Evolutionary conservation across 306 rosid species (phyloP).

Genomic region (Vachellia pachyceras): DNA sequence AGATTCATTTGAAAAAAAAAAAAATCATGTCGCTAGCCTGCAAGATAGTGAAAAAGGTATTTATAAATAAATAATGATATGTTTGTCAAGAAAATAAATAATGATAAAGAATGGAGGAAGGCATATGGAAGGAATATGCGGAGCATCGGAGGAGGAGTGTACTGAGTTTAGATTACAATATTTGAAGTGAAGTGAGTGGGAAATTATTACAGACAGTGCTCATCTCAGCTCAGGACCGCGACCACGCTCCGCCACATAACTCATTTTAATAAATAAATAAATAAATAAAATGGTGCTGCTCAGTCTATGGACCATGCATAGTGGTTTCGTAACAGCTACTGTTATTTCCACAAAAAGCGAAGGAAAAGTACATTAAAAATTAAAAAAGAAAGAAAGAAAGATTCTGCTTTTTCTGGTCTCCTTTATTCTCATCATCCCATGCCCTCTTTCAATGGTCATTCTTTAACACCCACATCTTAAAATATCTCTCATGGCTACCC

Average conservation of each 20-base stretch:
- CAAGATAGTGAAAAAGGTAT: neutral
- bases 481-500: neutral
- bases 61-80: no score
- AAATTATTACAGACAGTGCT: neutral
- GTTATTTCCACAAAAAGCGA: neutral
- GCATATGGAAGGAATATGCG: slow-evolving; percentile 27
- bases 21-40: no score
- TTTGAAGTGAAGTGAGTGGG: neutral
- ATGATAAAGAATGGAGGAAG: no score
- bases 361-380: slow-evolving; percentile 33
- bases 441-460: neutral
- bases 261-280: neutral
- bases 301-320: neutral
- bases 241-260: slow-evolving; percentile 75
- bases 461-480: neutral
- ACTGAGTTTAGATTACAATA: neutral
- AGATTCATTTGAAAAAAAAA: no score
- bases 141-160: neutral
- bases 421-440: neutral
- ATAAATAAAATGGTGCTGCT: no score
- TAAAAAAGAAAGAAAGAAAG: no score
- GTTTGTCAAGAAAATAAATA: no score
- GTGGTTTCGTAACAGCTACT: neutral
- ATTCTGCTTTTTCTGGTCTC: neutral
- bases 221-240: slow-evolving; percentile 34